phyloP scores from a whole-genome alignment of 2,329 filamentous ascomycete genomes.

The Exophiala sp. region DNA sequence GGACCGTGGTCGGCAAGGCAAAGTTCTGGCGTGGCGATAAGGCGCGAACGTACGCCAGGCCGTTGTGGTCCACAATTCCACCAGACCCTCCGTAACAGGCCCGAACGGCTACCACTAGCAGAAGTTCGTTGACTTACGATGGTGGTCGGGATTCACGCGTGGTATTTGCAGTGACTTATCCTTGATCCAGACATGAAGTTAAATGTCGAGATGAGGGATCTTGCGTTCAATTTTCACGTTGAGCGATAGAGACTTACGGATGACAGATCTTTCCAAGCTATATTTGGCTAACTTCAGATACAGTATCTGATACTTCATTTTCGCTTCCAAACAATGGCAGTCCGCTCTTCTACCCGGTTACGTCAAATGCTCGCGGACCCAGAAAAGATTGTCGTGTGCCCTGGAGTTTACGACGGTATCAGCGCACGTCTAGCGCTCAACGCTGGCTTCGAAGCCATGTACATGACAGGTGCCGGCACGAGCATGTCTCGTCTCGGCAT shows the following conservation, averaged over 20 bases:
- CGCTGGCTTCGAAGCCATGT: conserved; percentile 62
- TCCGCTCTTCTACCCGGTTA: conserved; percentile 24
- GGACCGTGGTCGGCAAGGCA: conserved; percentile 3
- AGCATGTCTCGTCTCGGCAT: conserved; percentile 48
- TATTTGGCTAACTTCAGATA: background rate
- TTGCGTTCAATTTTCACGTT: no score
- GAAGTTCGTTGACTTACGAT: no score
- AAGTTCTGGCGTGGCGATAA: background rate
- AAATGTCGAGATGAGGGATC: no score
- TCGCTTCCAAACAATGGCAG: background rate
- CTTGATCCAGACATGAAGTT: no score
- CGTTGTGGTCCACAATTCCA: background rate
- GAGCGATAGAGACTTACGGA: background rate
- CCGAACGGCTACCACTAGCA: no score
- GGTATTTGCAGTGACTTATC: no score
- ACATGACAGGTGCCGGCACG: conserved; percentile 60
- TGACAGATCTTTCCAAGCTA: background rate
- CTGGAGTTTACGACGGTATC: conserved; percentile 52
- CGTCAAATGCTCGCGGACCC: conserved; percentile 34
- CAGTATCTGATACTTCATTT: background rate
- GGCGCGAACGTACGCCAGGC: background rate
- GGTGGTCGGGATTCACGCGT: no score
- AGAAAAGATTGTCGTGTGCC: conserved; percentile 41
- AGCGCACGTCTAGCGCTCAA: conserved; percentile 49
- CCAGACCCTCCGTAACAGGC: background rate